Conservation (phyloP, 129 eudicot genomes). For the Ambrosia artemisiifolia region DNA sequence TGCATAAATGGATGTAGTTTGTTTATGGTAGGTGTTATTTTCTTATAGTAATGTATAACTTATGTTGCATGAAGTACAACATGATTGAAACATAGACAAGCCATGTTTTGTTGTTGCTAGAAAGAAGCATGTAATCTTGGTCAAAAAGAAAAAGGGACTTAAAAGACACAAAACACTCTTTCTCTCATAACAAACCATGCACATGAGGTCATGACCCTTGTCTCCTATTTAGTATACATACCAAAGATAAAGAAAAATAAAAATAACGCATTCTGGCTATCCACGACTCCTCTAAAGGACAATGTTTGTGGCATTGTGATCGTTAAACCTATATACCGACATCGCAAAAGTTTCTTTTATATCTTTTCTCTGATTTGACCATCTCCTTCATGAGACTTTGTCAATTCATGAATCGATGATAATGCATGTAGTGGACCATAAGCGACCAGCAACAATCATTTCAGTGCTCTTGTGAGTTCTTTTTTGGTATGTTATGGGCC, state of each 20-base stretch:
- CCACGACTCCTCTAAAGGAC: background rate
- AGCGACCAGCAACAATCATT: background rate
- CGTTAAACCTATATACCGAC: too few species aligned
- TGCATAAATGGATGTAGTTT: conserved; percentile 33
- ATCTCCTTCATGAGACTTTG: background rate
- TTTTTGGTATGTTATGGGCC: background rate
- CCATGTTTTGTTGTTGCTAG: conserved; percentile 30
- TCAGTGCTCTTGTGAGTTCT: background rate
- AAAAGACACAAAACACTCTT: conserved; percentile 8
- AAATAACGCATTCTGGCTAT: background rate
- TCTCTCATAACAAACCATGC: conserved; percentile 18
- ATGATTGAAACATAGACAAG: conserved; percentile 1
- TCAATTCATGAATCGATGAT: background rate
- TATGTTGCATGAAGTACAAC: conserved; percentile 23
- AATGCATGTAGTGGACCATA: background rate
- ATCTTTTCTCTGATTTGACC: background rate
- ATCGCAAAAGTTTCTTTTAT: too few species aligned
- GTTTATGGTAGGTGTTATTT: conserved; percentile 28
- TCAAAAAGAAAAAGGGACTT: conserved; percentile 35
- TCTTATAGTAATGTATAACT: conserved; percentile 19
- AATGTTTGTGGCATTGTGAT: background rate
- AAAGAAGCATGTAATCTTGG: conserved; percentile 30
- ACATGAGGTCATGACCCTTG: conserved; percentile 36
- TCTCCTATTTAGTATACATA: conserved; percentile 24
- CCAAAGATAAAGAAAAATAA: background rate